phyloP scores from a whole-genome alignment of 352 stramenopile genomes.

The Phytophthora capsici region DNA sequence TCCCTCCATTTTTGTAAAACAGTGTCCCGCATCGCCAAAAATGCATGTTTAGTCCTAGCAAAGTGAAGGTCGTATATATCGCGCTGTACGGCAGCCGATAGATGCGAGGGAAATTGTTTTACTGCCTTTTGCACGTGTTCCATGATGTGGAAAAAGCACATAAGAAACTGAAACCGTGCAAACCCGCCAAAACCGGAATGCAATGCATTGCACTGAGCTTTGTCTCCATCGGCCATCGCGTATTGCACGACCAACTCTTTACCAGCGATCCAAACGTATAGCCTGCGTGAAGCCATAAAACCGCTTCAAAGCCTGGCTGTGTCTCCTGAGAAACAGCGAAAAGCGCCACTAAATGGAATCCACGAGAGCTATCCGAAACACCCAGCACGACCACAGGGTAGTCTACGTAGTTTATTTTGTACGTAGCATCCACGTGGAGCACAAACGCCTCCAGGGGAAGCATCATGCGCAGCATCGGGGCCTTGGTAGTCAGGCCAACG shows the following conservation, averaged over 20 bases:
- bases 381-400: constrained; percentile 7
- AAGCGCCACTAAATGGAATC: no score
- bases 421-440: neutral
- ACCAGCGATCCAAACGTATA: neutral
- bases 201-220: neutral
- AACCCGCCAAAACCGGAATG: neutral
- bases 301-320: neutral
- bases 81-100: neutral
- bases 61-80: neutral
- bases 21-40: neutral
- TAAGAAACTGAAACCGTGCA: constrained; percentile 11
- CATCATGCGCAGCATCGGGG: neutral
- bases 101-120: neutral
- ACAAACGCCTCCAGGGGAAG: neutral
- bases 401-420: constrained; percentile 12
- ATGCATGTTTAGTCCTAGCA: neutral
- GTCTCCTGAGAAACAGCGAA: constrained; percentile 9
- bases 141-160: constrained; percentile 17
- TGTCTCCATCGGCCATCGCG: constrained; percentile 24
- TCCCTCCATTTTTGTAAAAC: neutral
- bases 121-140: neutral
- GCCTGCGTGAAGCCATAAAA: neutral
- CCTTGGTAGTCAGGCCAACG: neutral
- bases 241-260: neutral
- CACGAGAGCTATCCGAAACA: neutral